Percentiles rank a stretch among this genome's conserved stretches.
These are phyloP conservation scores for Chaetomiaceae sp. DNA, from an alignment of 2,329 filamentous ascomycete genomes.

Conservation along the genomic window DNA sequence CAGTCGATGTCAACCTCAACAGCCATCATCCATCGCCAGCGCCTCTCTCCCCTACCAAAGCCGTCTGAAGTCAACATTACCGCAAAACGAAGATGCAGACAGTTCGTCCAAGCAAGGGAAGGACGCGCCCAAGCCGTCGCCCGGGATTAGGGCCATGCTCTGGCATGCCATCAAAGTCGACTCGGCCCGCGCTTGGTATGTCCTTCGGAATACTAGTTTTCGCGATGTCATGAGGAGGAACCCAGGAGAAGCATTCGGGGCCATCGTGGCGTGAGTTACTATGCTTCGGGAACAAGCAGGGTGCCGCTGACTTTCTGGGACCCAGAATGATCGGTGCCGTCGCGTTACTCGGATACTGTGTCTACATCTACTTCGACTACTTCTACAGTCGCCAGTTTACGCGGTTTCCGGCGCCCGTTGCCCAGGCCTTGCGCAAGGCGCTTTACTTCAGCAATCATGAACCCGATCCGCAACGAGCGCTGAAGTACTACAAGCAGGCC, in stretches of 20 bases:
- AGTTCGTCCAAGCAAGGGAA: not conserved
- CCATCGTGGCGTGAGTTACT: conserved; percentile 35
- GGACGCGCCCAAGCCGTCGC: conserved; percentile 2
- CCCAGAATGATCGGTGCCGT: conserved; percentile 32
- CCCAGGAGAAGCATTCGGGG: conserved; percentile 39
- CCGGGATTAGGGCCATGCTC: conserved; percentile 6
- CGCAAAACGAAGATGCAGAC: not conserved
- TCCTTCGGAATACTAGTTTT: conserved; percentile 34
- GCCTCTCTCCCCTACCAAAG: not conserved
- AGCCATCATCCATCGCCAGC: not conserved
- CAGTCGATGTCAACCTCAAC: not conserved
- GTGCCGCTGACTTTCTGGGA: not conserved
- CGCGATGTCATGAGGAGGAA: conserved; percentile 35
- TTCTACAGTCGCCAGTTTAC: conserved; percentile 52
- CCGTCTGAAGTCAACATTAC: conserved; percentile 13
- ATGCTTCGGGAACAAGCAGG: no score
- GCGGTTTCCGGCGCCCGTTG: conserved; percentile 61
- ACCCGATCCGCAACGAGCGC: conserved; percentile 66
- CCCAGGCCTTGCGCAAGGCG: conserved; percentile 72
- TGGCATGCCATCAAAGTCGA: conserved; percentile 14
- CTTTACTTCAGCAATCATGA: conserved; percentile 79
- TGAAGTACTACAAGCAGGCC: conserved; percentile 78
- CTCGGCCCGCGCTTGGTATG: conserved; percentile 14
- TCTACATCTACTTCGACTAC: conserved; percentile 46
- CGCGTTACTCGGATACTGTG: conserved; percentile 33